Conservation (phyloP, 306 rosid species). For the Cicer arietinum region DNA sequence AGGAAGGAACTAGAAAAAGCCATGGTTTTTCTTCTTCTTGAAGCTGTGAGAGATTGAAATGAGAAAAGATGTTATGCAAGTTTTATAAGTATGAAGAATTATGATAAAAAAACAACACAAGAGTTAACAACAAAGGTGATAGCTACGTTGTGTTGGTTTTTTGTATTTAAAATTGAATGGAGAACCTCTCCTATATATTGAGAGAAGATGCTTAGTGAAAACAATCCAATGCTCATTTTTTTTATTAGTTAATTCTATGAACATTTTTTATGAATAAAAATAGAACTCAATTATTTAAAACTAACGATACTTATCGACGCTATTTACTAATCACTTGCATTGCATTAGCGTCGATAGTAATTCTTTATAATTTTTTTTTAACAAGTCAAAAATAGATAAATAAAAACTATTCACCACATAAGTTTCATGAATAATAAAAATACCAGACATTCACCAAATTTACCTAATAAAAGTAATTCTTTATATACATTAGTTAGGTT, state of each 20-base stretch:
- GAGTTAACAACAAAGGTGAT: neutral
- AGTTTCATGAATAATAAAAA: too few species aligned
- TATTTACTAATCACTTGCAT: too few species aligned
- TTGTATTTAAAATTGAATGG: slow-evolving; percentile 7
- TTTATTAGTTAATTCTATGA: neutral
- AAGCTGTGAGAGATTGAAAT: slow-evolving; percentile 34
- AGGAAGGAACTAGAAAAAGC: slow-evolving; percentile 54
- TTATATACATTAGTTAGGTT: too few species aligned
- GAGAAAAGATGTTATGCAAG: neutral
- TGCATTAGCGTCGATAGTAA: too few species aligned
- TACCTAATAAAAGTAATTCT: too few species aligned
- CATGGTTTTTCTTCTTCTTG: slow-evolving; percentile 48
- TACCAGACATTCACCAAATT: too few species aligned
- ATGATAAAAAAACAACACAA: slow-evolving; percentile 37
- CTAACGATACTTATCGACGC: too few species aligned
- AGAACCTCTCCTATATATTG: slow-evolving; percentile 13
- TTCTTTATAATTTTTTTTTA: too few species aligned
- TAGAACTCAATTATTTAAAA: too few species aligned
- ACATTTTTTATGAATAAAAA: neutral
- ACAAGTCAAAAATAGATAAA: too few species aligned
- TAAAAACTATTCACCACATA: too few species aligned
- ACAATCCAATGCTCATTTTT: neutral
- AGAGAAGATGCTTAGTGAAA: neutral
- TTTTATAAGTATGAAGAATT: slow-evolving; percentile 14
- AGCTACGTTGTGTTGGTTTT: neutral